Conservation (phyloP, 108 stramenopile species). For the Cyclotella kingstonii region DNA sequence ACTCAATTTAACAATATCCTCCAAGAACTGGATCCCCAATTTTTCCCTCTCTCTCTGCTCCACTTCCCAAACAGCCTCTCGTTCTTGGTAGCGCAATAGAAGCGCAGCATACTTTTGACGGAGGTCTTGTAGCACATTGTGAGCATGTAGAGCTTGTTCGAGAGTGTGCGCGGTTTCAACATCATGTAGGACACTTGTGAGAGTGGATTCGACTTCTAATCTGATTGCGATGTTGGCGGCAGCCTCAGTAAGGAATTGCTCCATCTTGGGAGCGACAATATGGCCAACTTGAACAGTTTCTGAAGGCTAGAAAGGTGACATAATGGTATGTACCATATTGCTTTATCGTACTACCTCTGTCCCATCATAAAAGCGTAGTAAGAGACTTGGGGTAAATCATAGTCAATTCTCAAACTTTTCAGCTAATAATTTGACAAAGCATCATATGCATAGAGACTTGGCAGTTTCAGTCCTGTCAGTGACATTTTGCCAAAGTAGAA, state of each 20-base stretch:
- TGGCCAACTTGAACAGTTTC: no score
- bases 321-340: no score
- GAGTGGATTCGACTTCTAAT: conserved; percentile 32
- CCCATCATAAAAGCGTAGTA: no score
- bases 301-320: no score
- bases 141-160: conserved; percentile 16
- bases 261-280: conserved; percentile 10
- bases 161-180: conserved; percentile 38
- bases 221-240: conserved; percentile 36
- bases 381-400: no score
- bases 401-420: no score
- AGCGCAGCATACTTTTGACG: conserved; percentile 14
- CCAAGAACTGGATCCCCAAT: conserved; percentile 20
- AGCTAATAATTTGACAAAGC: no score
- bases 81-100: conserved; percentile 18
- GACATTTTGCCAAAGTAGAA: no score
- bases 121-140: conserved; percentile 21
- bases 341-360: no score
- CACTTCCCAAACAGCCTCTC: conserved; percentile 24
- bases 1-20: conserved; percentile 33
- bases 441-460: no score
- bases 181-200: conserved; percentile 34
- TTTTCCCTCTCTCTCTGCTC: conserved; percentile 36
- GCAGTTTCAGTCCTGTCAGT: no score
- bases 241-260: conserved; percentile 33